These are phyloP conservation scores for Thinopyrum obtusiflorum DNA, from an alignment of 202 grass and related monocot species.

Conservation along the genomic window DNA sequence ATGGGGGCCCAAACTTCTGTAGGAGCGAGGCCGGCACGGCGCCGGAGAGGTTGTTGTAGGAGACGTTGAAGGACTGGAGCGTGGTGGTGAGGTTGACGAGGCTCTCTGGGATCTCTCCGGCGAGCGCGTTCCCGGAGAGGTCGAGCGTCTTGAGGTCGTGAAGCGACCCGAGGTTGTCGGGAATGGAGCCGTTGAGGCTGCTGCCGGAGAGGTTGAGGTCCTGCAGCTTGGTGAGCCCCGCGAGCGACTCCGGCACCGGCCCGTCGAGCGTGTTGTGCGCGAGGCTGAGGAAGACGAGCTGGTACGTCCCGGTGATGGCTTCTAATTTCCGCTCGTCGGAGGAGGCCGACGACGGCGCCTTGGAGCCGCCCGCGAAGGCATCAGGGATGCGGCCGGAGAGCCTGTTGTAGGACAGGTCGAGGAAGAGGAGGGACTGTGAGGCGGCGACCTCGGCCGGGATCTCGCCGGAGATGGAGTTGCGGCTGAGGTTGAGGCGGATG, in stretches of 20 bases:
- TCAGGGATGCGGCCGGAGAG: conserved; percentile 58
- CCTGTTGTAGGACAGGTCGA: conserved; percentile 63
- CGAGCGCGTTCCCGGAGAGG: conserved; percentile 48
- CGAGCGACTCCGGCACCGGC: conserved; percentile 42
- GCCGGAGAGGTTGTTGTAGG: conserved; percentile 76
- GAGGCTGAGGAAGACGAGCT: conserved; percentile 54
- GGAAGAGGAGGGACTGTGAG: conserved; percentile 46
- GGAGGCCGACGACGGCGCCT: not conserved
- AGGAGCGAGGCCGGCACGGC: conserved; percentile 47
- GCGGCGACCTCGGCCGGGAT: conserved; percentile 33
- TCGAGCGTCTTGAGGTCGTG: conserved; percentile 44
- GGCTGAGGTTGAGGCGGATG: conserved; percentile 71
- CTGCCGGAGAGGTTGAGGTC: conserved; percentile 48
- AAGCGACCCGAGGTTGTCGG: conserved; percentile 35
- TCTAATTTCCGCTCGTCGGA: not conserved
- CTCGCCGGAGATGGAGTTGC: conserved; percentile 43
- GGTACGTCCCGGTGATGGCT: conserved; percentile 33
- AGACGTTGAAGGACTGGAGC: conserved; percentile 61
- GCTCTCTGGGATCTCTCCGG: conserved; percentile 18
- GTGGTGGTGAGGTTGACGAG: conserved; percentile 46
- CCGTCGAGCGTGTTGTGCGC: conserved; percentile 61
- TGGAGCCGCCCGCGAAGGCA: conserved; percentile 6
- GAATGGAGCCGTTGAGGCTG: conserved; percentile 48
- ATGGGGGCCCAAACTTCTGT: conserved; percentile 51
- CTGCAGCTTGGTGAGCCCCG: conserved; percentile 48